Percentiles rank a stretch among this genome's conserved stretches.
These are phyloP conservation scores for Diplogelasinospora grovesii DNA, from an alignment of 495 filamentous ascomycete genomes.

Conservation along the genomic window DNA sequence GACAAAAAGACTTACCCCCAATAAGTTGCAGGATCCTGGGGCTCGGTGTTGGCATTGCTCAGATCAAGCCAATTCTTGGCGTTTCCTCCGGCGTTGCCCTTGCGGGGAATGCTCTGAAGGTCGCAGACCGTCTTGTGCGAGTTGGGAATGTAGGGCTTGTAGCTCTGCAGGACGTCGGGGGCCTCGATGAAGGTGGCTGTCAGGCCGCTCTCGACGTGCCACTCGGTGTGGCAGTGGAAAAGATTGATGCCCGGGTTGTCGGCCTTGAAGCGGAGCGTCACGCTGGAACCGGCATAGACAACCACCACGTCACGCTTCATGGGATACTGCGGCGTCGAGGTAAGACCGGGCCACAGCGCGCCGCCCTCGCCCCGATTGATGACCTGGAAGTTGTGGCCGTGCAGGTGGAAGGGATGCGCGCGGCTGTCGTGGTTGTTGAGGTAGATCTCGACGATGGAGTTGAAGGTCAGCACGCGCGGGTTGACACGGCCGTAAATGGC, in stretches of 20 bases:
- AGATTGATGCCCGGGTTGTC: constrained; percentile 49
- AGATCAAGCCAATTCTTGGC: constrained; percentile 51
- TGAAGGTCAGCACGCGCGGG: constrained; percentile 48
- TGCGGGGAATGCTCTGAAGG: constrained; percentile 31
- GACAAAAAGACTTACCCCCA: too few relatives aligned
- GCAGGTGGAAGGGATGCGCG: constrained; percentile 31
- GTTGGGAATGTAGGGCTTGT: constrained; percentile 46
- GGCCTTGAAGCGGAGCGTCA: constrained; percentile 34
- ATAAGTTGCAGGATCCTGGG: constrained; percentile 2
- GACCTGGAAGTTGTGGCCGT: constrained; percentile 68
- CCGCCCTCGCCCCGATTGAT: constrained; percentile 32
- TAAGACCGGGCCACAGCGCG: constrained; percentile 45
- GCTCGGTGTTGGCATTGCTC: constrained; percentile 25
- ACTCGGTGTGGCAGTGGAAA: constrained; percentile 50
- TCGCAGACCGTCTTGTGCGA: constrained; percentile 47
- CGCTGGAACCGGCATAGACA: constrained; percentile 26
- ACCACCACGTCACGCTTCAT: constrained; percentile 45
- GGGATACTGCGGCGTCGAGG: constrained; percentile 34
- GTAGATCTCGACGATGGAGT: constrained; percentile 59
- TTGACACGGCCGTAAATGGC: constrained; percentile 42
- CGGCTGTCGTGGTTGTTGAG: constrained; percentile 63
- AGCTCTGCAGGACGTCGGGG: constrained; percentile 39
- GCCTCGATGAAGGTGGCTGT: constrained; percentile 58
- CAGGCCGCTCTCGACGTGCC: constrained; percentile 45
- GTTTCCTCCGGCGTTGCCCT: constrained; percentile 65